Percentiles rank a stretch among this genome's conserved stretches.
phyloP scores from a whole-genome alignment of 2,329 filamentous ascomycete genomes.

The Arthrobotrys megalospora region DNA sequence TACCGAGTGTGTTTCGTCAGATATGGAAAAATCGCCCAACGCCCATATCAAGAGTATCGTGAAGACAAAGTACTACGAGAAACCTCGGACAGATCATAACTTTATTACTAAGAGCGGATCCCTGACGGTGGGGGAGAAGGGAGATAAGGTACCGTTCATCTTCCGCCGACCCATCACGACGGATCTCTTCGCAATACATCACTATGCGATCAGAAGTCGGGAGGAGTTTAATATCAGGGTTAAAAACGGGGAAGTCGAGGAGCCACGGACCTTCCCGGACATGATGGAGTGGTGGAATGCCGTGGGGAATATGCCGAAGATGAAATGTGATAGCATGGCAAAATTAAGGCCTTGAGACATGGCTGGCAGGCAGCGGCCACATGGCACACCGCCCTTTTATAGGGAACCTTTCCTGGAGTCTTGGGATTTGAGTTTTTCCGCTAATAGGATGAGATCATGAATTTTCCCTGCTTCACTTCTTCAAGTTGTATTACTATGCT shows the following conservation, averaged over 20 bases:
- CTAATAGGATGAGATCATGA: slow-evolving; percentile 12
- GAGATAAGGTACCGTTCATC: slow-evolving; percentile 62
- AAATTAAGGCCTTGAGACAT: slow-evolving; percentile 34
- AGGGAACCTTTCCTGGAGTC: slow-evolving; percentile 3
- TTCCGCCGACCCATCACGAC: slow-evolving; percentile 65
- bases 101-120: slow-evolving; percentile 52
- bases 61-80: slow-evolving; percentile 63
- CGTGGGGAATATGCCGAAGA: slow-evolving; percentile 55
- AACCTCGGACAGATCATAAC: slow-evolving; percentile 54
- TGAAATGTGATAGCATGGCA: slow-evolving; percentile 58
- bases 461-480: slow-evolving; percentile 12
- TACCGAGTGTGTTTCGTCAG: slow-evolving; percentile 65
- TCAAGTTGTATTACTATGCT: slow-evolving; percentile 9
- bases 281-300: slow-evolving; percentile 57
- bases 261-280: slow-evolving; percentile 52
- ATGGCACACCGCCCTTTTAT: slow-evolving; percentile 8
- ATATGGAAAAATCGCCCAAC: slow-evolving; percentile 63
- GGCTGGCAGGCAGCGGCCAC: slow-evolving; percentile 1
- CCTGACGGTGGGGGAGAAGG: slow-evolving; percentile 50
- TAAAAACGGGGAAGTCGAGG: slow-evolving; percentile 54
- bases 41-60: slow-evolving; percentile 66
- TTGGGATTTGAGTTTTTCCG: neutral
- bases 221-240: slow-evolving; percentile 64
- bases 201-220: slow-evolving; percentile 66
- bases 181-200: slow-evolving; percentile 65